Conservation (phyloP, 2,329 filamentous ascomycete genomes). For the Aspergillus ustus region DNA sequence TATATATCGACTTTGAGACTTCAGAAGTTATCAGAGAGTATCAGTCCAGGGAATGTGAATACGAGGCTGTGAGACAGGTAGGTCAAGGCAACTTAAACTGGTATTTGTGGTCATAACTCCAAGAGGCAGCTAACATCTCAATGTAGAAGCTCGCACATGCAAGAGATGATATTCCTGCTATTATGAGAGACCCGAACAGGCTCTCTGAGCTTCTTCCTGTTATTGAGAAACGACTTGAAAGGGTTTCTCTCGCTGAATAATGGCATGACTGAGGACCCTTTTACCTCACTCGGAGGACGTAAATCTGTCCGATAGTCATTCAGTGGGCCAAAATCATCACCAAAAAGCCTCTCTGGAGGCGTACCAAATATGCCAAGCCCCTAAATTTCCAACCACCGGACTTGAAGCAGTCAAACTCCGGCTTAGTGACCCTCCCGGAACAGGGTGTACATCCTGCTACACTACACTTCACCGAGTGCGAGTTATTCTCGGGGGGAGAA, state of each 20-base stretch:
- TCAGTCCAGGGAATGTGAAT: conserved; percentile 81
- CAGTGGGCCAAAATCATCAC: neutral
- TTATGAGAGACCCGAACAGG: conserved; percentile 79
- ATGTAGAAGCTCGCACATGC: conserved; percentile 55
- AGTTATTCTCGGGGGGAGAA: neutral
- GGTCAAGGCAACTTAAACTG: conserved; percentile 32
- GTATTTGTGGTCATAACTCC: neutral
- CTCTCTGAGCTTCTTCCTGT: conserved; percentile 71
- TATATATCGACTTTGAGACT: conserved; percentile 86
- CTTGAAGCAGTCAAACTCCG: neutral
- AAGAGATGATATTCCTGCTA: conserved; percentile 75
- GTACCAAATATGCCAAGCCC: neutral
- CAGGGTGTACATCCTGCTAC: neutral
- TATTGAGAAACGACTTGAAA: conserved; percentile 70
- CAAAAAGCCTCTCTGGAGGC: neutral
- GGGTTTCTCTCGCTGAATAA: conserved; percentile 38
- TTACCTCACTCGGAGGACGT: neutral
- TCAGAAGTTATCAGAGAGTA: conserved; percentile 87
- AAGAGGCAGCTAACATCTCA: neutral
- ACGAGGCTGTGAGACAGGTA: conserved; percentile 75
- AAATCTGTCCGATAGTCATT: neutral
- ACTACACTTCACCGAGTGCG: neutral
- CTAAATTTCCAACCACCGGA: too few species aligned
- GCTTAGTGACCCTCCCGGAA: neutral
- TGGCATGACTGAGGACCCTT: neutral